Percentiles rank a stretch among this genome's conserved stretches.
Evolutionary conservation across 139 green algal genomes (phyloP).

Genomic region (Picochlorum sp.): DNA sequence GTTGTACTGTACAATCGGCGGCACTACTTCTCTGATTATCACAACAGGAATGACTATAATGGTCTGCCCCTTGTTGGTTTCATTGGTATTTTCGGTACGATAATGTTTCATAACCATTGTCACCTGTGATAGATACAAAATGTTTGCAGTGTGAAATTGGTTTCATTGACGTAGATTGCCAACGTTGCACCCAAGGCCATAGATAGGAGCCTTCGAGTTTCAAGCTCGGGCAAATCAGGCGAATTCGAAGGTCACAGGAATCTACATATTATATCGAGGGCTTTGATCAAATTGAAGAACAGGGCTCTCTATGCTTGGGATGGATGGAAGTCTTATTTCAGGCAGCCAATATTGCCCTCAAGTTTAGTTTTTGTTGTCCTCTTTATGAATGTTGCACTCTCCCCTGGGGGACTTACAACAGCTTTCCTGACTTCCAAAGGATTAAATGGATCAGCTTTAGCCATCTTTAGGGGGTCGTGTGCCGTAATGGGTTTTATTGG

Average conservation of each 20-base stretch:
- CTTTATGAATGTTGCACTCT: constrained; percentile 42
- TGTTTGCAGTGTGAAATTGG: too few species aligned
- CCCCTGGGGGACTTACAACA: constrained; percentile 31
- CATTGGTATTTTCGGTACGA: too few species aligned
- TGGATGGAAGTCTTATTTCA: constrained; percentile 22
- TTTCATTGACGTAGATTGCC: too few species aligned
- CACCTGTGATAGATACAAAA: too few species aligned
- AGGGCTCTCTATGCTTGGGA: constrained; percentile 8
- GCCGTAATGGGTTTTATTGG: constrained; percentile 36
- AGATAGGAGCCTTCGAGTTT: too few species aligned
- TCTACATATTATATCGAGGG: neutral
- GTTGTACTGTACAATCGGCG: constrained; percentile 12
- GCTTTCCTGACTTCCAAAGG: constrained; percentile 24
- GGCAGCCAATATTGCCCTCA: constrained; percentile 32
- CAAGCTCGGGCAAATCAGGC: neutral
- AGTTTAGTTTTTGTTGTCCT: constrained; percentile 36
- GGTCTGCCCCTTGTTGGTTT: constrained; percentile 12
- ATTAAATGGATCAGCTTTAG: constrained; percentile 18
- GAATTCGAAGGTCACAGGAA: neutral
- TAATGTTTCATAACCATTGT: too few species aligned
- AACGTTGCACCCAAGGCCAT: too few species aligned
- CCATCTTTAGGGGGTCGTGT: constrained; percentile 21
- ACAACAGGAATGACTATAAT: constrained; percentile 5
- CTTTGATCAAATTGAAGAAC: neutral
- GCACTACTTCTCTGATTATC: constrained; percentile 1